Percentiles rank a stretch among this genome's conserved stretches.
These are phyloP conservation scores for Collybiopsis luxurians DNA, from an alignment of 768 basidiomycete species.

Conservation along the genomic window DNA sequence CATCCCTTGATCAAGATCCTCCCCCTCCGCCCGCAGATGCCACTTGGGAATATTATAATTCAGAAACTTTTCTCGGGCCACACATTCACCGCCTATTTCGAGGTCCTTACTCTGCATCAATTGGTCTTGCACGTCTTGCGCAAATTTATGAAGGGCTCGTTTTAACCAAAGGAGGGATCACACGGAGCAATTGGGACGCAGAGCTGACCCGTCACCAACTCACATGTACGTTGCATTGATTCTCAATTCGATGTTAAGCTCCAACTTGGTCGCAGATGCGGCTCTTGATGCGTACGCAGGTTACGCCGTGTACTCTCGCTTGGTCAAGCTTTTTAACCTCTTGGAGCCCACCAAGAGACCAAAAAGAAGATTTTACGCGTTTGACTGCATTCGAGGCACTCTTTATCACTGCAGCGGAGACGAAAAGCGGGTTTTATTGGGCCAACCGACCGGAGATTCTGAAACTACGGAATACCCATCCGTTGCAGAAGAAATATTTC, in stretches of 20 bases:
- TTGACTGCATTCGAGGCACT: conserved; percentile 47
- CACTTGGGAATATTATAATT: not conserved
- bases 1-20: not conserved
- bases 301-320: conserved; percentile 45
- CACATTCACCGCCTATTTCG: conserved; percentile 49
- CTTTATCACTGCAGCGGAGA: conserved; percentile 23
- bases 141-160: conserved; percentile 53
- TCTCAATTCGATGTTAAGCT: conserved; percentile 10
- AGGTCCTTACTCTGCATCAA: conserved; percentile 55
- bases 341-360: conserved; percentile 18
- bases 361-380: conserved; percentile 49
- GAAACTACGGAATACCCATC: no score
- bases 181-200: conserved; percentile 70
- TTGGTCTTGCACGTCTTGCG: conserved; percentile 67
- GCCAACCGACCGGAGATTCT: no score
- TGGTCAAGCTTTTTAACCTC: conserved; percentile 39
- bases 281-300: conserved; percentile 72
- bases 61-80: conserved; percentile 1
- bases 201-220: conserved; percentile 43
- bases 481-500: not conserved
- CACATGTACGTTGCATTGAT: conserved; percentile 53
- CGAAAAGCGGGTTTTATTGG: conserved; percentile 26
- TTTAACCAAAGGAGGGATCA: conserved; percentile 58
- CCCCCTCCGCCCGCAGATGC: not conserved
- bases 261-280: conserved; percentile 47